Evolutionary conservation across 768 basidiomycete genomes (phyloP), one percentile per base, ranked within the genome.

Genomic region (Tulasnella sp.): DNA sequence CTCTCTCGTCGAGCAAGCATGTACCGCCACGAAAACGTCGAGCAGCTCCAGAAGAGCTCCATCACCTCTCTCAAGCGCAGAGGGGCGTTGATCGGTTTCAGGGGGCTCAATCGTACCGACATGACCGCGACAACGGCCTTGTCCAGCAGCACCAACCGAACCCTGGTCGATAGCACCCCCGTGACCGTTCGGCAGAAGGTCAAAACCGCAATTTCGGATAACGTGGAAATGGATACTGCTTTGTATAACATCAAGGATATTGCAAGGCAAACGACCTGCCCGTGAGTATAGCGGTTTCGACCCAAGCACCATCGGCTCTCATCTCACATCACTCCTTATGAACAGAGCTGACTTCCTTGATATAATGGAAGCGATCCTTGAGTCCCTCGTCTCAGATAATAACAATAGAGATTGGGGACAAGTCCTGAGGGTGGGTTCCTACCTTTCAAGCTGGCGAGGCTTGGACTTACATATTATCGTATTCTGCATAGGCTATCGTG

Each of bases 321-420:
- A 31, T 19, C 76, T 31, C 18, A 56, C 56, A 21, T 48, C 44
- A 75, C 58, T 62, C 10, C 62, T 68, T 8, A 1, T 34, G 31
- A 14, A 6, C 36, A 77, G 76, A 36, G 34, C 76, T 10, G 78
- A 79, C 44, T 79, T 79, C 36, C 73, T 79, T 36, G 73, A 73
- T 31, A 79, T 79, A 27, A 73, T 79, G 78, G 78, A 79, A 52
- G 62, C 78, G 4, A 73, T 79, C 38, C 40, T 79, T 24, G 78
- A 79, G 36, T 39, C 38, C 44, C 78, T 79, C 73, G 68, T 74
- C 5, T 38, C 78, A 8, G 78, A 74, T 48, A 40, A 72, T 24
- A 31, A 79, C 24, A 74, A 73, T n/a, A 8, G 56, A 38, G 34
- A 48, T 5, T 79, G 78, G 78, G 78, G 78, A 27, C 62, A 71